These are phyloP conservation scores for bread wheat (Triticum aestivum) DNA, from an alignment of 176 grass and related monocot species.

Conservation along the genomic window IWGSC_CS_RefSeq_v2.1 NC_057813.1:348255505-348256004, in stretches of 20 bases:
- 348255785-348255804: conserved; percentile 64
- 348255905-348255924: conserved; percentile 45
- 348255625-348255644: conserved; percentile 95
- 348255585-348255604: conserved; percentile 74
- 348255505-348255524: conserved; percentile 95
- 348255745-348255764: conserved; percentile 58
- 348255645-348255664: conserved; percentile 65
- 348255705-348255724: conserved; percentile 56
- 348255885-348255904: conserved; percentile 63
- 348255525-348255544: conserved; percentile 66
- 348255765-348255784: conserved; percentile 61
- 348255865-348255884: conserved; percentile 77
- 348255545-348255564: conserved; percentile 87
- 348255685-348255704: conserved; percentile 54
- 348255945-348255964: conserved; percentile 12
- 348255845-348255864: conserved; percentile 93
- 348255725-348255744: conserved; percentile 86
- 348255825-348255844: conserved; percentile 91
- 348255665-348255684: conserved; percentile 45
- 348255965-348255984: conserved; percentile 26
- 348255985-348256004: conserved; percentile 91
- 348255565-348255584: conserved; percentile 90
- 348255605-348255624: conserved; percentile 98
- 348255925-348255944: conserved; percentile 26
- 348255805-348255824: conserved; percentile 62